Evolutionary conservation across 768 basidiomycete species (phyloP).

Genomic region (Suillus spraguei): DNA sequence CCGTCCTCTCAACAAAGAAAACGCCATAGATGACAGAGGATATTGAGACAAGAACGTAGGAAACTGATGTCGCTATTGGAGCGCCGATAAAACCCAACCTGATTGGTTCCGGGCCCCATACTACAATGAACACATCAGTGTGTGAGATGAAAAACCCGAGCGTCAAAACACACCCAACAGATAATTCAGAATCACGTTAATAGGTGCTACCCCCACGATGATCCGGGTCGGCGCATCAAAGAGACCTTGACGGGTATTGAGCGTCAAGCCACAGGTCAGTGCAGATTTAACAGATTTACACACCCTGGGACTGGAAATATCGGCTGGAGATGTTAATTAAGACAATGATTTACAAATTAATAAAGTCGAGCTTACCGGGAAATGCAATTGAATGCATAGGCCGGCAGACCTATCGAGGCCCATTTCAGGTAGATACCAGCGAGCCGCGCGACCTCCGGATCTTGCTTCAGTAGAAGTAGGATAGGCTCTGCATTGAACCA

Average conservation of each 20-base stretch:
- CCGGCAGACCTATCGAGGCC: constrained; percentile 77
- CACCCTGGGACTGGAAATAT: constrained; percentile 73
- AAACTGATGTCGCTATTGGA: constrained; percentile 84
- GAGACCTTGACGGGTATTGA: constrained; percentile 46
- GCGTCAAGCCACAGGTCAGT: not conserved
- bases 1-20: constrained; percentile 65
- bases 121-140: constrained; percentile 32
- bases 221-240: constrained; percentile 84
- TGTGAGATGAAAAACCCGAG: not conserved
- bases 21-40: constrained; percentile 64
- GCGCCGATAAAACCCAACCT: constrained; percentile 91
- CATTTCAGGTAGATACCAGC: constrained; percentile 77
- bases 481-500: constrained; percentile 87
- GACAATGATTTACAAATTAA: not conserved
- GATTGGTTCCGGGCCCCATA: constrained; percentile 81
- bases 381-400: constrained; percentile 56
- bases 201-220: constrained; percentile 75
- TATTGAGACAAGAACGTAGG: constrained; percentile 79
- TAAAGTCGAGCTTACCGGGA: constrained; percentile 38
- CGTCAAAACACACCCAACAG: constrained; percentile 58
- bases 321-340: constrained; percentile 23
- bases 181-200: constrained; percentile 82
- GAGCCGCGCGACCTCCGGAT: constrained; percentile 77
- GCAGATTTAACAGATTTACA: constrained; percentile 11
- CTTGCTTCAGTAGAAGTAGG: constrained; percentile 72